phyloP scores from a whole-genome alignment of 1,284 basidiomycete genomes.

The Flammula alnicola region DNA sequence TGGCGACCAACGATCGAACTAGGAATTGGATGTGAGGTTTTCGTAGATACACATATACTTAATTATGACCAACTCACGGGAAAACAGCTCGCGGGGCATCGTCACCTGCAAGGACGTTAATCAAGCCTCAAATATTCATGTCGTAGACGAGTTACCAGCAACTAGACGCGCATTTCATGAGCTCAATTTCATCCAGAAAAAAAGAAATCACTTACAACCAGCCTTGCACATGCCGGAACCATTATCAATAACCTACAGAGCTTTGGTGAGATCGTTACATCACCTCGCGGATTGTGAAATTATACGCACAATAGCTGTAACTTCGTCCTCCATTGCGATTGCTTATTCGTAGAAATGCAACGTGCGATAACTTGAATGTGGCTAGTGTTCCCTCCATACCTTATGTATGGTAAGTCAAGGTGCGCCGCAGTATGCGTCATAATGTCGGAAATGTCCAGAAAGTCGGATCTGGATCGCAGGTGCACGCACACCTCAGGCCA shows the following conservation, averaged over 20 bases:
- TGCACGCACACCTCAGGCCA: too few species aligned
- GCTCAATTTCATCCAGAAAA: constrained; percentile 21
- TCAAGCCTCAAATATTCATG: neutral
- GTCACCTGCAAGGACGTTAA: constrained; percentile 49
- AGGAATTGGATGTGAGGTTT: constrained; percentile 1
- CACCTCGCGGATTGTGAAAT: too few species aligned
- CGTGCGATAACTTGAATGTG: constrained; percentile 20
- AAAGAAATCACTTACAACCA: constrained; percentile 65
- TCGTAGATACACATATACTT: neutral
- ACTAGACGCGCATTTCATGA: constrained; percentile 38
- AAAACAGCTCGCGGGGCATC: constrained; percentile 76
- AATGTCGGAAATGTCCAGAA: too few species aligned
- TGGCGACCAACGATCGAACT: constrained; percentile 92
- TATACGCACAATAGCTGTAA: constrained; percentile 35
- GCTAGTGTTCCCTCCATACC: too few species aligned
- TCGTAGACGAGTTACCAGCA: constrained; percentile 46
- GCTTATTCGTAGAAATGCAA: constrained; percentile 23
- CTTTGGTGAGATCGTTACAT: too few species aligned
- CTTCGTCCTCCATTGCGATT: constrained; percentile 37
- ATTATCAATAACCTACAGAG: constrained; percentile 75
- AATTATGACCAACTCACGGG: constrained; percentile 49
- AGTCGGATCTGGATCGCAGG: too few species aligned
- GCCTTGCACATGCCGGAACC: constrained; percentile 94
- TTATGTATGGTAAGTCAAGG: too few species aligned
- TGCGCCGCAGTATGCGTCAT: too few species aligned